phyloP scores from a whole-genome alignment of 2,329 filamentous ascomycete species.

The Xylogone sp. region DNA sequence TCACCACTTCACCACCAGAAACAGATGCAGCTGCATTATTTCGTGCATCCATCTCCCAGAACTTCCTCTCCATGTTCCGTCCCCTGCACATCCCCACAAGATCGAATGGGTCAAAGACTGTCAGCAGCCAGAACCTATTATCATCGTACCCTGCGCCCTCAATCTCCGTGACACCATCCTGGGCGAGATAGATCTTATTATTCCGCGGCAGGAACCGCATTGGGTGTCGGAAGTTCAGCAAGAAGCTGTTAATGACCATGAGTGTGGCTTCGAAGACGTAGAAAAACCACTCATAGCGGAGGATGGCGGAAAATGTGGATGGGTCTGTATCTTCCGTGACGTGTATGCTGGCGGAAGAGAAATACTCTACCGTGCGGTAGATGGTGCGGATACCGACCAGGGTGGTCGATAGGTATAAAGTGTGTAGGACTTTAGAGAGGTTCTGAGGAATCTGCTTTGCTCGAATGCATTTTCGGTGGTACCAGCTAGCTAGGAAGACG shows the following conservation, averaged over 20 bases:
- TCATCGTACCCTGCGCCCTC: conserved; percentile 47
- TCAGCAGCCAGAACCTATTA: conserved; percentile 28
- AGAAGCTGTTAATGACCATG: conserved; percentile 47
- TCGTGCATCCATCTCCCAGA: conserved; percentile 21
- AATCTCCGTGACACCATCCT: conserved; percentile 46
- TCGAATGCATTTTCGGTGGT: conserved; percentile 41
- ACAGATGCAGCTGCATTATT: neutral
- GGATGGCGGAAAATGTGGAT: conserved; percentile 35
- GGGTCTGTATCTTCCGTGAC: conserved; percentile 30
- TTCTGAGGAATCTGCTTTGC: conserved; percentile 26
- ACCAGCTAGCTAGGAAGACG: conserved; percentile 40
- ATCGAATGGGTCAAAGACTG: conserved; percentile 28
- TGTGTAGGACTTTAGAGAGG: conserved; percentile 33
- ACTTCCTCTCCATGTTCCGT: conserved; percentile 17
- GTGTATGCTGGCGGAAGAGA: conserved; percentile 40
- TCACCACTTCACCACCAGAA: neutral
- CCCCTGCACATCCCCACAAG: conserved; percentile 17
- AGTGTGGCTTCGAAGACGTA: conserved; percentile 52
- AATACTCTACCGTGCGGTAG: conserved; percentile 57
- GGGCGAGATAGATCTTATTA: conserved; percentile 45
- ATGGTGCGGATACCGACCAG: conserved; percentile 52
- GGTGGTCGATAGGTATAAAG: conserved; percentile 46
- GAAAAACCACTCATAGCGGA: conserved; percentile 58
- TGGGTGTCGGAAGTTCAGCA: conserved; percentile 50
- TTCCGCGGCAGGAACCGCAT: conserved; percentile 44